These are phyloP conservation scores for Parastagonospora avenae DNA, from an alignment of 2,329 filamentous ascomycete genomes.

Conservation along the genomic window DNA sequence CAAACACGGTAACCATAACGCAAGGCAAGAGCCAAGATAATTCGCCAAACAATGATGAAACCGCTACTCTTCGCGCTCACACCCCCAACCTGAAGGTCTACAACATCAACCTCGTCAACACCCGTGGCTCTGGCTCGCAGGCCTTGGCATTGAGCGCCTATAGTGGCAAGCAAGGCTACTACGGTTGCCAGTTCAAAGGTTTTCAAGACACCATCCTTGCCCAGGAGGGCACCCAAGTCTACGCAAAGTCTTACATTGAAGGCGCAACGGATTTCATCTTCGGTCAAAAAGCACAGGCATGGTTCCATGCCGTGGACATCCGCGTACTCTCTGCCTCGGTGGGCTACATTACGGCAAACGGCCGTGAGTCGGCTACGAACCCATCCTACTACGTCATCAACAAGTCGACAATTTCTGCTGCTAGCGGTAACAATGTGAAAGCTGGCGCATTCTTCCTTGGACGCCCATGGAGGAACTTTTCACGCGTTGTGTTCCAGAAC, in stretches of 20 bases:
- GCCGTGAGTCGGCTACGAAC: conserved; percentile 37
- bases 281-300: conserved; percentile 57
- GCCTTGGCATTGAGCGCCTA: conserved; percentile 61
- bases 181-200: conserved; percentile 60
- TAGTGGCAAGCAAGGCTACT: conserved; percentile 60
- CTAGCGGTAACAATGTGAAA: conserved; percentile 44
- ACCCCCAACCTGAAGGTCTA: conserved; percentile 63
- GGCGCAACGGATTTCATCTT: conserved; percentile 67
- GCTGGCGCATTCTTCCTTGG: conserved; percentile 56
- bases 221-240: conserved; percentile 59
- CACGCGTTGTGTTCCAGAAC: conserved; percentile 59
- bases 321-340: conserved; percentile 48
- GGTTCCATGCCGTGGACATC: conserved; percentile 59
- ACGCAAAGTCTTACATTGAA: conserved; percentile 60
- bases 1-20: conserved; percentile 64
- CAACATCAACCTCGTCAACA: conserved; percentile 62
- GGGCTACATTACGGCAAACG: conserved; percentile 51
- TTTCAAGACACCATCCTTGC: conserved; percentile 60
- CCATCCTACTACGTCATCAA: conserved; percentile 62
- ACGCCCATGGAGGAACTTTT: conserved; percentile 59
- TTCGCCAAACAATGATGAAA: conserved; percentile 59
- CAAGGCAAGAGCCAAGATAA: conserved; percentile 54
- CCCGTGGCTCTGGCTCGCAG: conserved; percentile 55
- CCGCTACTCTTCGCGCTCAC: conserved; percentile 55
- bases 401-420: conserved; percentile 55